These are phyloP conservation scores for Epicoccum nigrum DNA, from an alignment of 2,329 filamentous ascomycete genomes.

Conservation along the genomic window DNA sequence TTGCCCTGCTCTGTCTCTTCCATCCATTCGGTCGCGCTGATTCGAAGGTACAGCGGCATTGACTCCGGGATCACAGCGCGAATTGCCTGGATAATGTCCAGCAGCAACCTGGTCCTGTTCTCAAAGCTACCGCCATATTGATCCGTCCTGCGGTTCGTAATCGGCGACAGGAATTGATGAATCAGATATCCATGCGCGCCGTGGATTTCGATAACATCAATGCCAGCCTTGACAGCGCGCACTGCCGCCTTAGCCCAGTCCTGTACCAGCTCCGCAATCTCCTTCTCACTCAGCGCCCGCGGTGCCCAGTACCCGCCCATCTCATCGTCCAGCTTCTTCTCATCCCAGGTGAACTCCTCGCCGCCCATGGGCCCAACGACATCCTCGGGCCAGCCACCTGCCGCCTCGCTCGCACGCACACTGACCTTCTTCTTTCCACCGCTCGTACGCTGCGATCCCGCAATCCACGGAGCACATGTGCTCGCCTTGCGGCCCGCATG, in stretches of 20 bases:
- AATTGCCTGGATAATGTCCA: slow-evolving; percentile 51
- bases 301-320: slow-evolving; percentile 47
- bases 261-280: slow-evolving; percentile 48
- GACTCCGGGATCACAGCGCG: slow-evolving; percentile 39
- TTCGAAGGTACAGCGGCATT: slow-evolving; percentile 46
- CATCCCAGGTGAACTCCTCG: slow-evolving; percentile 50
- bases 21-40: slow-evolving; percentile 48
- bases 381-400: slow-evolving; percentile 44
- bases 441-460: slow-evolving; percentile 21
- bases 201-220: slow-evolving; percentile 53
- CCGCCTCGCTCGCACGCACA: slow-evolving; percentile 34
- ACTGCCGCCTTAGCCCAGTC: slow-evolving; percentile 50
- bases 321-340: slow-evolving; percentile 36
- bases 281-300: slow-evolving; percentile 42
- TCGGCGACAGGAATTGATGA: slow-evolving; percentile 49
- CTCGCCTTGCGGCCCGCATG: slow-evolving; percentile 46
- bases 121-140: slow-evolving; percentile 52
- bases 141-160: slow-evolving; percentile 52
- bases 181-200: slow-evolving; percentile 52
- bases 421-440: slow-evolving; percentile 36
- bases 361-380: slow-evolving; percentile 48
- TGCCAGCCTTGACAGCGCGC: slow-evolving; percentile 45
- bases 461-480: slow-evolving; percentile 43
- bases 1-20: slow-evolving; percentile 42
- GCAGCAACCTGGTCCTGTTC: slow-evolving; percentile 47